These are phyloP conservation scores for Penicillium herquei DNA, from an alignment of 495 filamentous ascomycete species.

Conservation along the genomic window DNA sequence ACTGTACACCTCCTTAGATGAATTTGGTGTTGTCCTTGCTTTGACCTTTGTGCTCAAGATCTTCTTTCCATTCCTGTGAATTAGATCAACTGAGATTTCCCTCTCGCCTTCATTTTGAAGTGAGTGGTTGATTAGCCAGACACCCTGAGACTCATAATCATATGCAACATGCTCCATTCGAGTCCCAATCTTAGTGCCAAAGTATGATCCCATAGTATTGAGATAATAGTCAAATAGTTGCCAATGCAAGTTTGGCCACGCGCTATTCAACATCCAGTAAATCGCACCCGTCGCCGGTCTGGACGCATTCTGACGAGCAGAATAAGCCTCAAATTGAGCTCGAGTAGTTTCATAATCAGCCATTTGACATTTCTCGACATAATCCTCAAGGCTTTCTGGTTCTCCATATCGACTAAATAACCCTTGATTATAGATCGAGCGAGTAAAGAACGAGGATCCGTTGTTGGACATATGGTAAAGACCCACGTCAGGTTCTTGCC, in stretches of 20 bases:
- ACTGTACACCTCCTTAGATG: constrained; percentile 24
- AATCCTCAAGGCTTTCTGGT: constrained; percentile 53
- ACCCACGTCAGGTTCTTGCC: constrained; percentile 50
- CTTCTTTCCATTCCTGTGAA: constrained; percentile 45
- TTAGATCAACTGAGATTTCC: constrained; percentile 43
- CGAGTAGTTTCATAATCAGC: constrained; percentile 64
- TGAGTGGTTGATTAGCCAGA: constrained; percentile 59
- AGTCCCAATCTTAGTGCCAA: constrained; percentile 54
- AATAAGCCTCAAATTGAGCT: constrained; percentile 58
- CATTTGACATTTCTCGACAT: constrained; percentile 54
- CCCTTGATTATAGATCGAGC: constrained; percentile 55
- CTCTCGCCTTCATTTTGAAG: constrained; percentile 41
- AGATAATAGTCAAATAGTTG: constrained; percentile 66
- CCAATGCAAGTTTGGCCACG: constrained; percentile 67
- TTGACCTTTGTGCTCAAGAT: constrained; percentile 28
- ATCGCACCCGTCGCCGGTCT: constrained; percentile 59
- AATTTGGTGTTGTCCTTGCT: constrained; percentile 17
- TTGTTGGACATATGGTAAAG: constrained; percentile 60
- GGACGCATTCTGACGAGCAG: constrained; percentile 47
- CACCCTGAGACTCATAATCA: constrained; percentile 42
- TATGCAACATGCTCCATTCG: constrained; percentile 58
- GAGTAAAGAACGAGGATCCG: constrained; percentile 51
- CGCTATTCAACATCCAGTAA: constrained; percentile 70
- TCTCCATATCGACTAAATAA: constrained; percentile 53
- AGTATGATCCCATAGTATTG: constrained; percentile 56